Evolutionary conservation across 768 basidiomycete genomes (phyloP).

Genomic region (Postia placenta): DNA sequence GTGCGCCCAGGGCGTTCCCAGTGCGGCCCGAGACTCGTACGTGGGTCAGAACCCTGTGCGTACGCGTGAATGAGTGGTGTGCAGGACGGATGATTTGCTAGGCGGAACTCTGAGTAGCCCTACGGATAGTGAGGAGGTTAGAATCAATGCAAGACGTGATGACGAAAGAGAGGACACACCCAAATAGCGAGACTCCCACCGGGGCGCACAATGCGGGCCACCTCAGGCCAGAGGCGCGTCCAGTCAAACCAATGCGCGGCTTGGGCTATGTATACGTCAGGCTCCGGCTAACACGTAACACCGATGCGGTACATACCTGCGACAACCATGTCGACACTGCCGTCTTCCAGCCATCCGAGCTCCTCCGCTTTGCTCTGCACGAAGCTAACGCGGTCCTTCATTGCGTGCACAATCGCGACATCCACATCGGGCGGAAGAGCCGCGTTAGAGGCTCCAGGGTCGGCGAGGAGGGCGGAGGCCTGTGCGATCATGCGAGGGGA

Average conservation of each 20-base stretch:
- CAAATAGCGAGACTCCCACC: slow-evolving; percentile 70
- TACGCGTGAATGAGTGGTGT: slow-evolving; percentile 56
- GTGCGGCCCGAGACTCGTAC: slow-evolving; percentile 57
- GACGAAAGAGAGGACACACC: slow-evolving; percentile 34
- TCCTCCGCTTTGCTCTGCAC: slow-evolving; percentile 46
- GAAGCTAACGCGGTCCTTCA: slow-evolving; percentile 26
- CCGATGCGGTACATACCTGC: slow-evolving; percentile 41
- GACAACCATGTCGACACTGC: slow-evolving; percentile 59
- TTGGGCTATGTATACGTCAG: slow-evolving; percentile 44
- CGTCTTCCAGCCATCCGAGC: slow-evolving; percentile 40
- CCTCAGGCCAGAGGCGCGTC: slow-evolving; percentile 63
- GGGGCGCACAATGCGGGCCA: slow-evolving; percentile 49
- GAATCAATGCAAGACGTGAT: neutral
- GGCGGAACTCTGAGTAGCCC: slow-evolving; percentile 63
- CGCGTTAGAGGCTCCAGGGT: slow-evolving; percentile 6
- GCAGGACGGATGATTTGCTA: slow-evolving; percentile 52
- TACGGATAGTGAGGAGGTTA: neutral
- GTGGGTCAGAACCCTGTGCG: slow-evolving; percentile 50
- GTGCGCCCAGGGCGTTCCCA: slow-evolving; percentile 80
- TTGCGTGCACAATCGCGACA: neutral
- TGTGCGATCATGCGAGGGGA: slow-evolving; percentile 62
- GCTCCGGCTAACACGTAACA: neutral
- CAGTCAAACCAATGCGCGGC: slow-evolving; percentile 83
- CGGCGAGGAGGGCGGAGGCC: slow-evolving; percentile 21
- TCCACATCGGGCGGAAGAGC: slow-evolving; percentile 5